These are phyloP conservation scores for Entophlyctis luteolus DNA, from an alignment of 192 early-diverging fungal species.

Conservation along the genomic window DNA sequence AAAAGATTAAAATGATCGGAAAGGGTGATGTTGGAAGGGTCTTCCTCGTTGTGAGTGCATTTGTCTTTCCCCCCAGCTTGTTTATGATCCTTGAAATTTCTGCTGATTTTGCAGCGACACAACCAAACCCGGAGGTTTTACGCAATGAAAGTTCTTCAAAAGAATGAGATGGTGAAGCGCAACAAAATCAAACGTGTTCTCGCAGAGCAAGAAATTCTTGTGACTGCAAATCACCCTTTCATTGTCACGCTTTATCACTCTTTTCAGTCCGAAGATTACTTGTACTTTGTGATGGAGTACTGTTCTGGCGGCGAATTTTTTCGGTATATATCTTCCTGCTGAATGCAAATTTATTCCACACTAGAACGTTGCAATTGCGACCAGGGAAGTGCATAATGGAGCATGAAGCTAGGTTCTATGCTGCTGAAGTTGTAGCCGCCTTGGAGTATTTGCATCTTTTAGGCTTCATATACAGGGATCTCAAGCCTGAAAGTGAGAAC, in stretches of 20 bases:
- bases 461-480: constrained; percentile 95
- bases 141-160: constrained; percentile 96
- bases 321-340: constrained; percentile 29
- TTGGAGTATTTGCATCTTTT: constrained; percentile 94
- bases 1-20: constrained; percentile 84
- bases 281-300: constrained; percentile 90
- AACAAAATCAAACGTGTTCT: constrained; percentile 98
- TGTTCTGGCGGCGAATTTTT: constrained; percentile 89
- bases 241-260: constrained; percentile 87
- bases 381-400: constrained; percentile 87
- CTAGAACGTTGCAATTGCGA: constrained; percentile 69
- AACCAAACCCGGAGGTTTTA: constrained; percentile 77
- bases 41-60: constrained; percentile 74
- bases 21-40: constrained; percentile 98
- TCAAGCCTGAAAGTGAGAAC: constrained; percentile 91
- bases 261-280: constrained; percentile 79
- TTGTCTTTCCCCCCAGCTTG: not conserved
- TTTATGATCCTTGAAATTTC: not conserved
- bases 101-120: constrained; percentile 22
- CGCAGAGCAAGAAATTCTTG: constrained; percentile 91
- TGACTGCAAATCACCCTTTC: constrained; percentile 83
- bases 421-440: constrained; percentile 91
- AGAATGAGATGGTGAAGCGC: constrained; percentile 95
- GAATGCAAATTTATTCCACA: not conserved
- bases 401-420: constrained; percentile 92